These are phyloP conservation scores for Ceratobasidium sp. DNA, from an alignment of 1,284 basidiomycete genomes.

Conservation along the genomic window DNA sequence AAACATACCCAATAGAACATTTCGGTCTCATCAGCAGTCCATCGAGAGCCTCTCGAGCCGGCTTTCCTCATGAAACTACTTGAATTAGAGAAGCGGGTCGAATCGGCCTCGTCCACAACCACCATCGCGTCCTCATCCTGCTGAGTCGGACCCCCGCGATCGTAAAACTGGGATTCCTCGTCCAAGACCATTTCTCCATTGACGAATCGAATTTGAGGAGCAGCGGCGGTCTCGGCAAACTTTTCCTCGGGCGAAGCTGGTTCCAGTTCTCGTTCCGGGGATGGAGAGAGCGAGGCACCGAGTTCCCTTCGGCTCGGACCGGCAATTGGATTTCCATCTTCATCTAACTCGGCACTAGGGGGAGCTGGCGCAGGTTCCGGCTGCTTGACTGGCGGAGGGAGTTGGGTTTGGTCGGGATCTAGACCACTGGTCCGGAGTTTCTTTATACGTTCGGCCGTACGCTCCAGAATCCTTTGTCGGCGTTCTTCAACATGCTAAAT, in stretches of 20 bases:
- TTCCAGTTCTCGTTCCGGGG: conserved; percentile 2
- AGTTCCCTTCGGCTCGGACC: conserved; percentile 18
- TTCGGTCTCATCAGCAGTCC: conserved; percentile 49
- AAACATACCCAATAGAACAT: conserved; percentile 47
- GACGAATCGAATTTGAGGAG: conserved; percentile 48
- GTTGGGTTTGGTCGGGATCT: conserved; percentile 6
- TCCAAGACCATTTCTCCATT: conserved; percentile 51
- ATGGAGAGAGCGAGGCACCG: conserved; percentile 27
- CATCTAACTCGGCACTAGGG: not conserved
- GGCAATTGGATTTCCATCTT: not conserved
- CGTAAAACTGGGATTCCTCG: conserved; percentile 48
- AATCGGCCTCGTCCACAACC: conserved; percentile 48
- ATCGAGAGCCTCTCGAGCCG: conserved; percentile 43
- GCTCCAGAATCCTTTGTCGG: conserved; percentile 14
- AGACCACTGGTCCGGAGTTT: conserved; percentile 13
- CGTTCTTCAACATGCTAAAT: conserved; percentile 16
- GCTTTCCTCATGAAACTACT: conserved; percentile 46
- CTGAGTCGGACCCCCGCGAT: conserved; percentile 43
- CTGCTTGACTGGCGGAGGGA: conserved; percentile 14
- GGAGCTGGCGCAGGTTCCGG: conserved; percentile 1
- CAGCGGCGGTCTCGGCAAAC: conserved; percentile 37
- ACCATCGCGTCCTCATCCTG: conserved; percentile 47
- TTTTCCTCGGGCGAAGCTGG: conserved; percentile 13
- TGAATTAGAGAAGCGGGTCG: conserved; percentile 49
- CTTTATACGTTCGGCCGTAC: conserved; percentile 18